Base-by-base conservation (phyloP, 345 rosid species). In the Salix exigua region DNA sequence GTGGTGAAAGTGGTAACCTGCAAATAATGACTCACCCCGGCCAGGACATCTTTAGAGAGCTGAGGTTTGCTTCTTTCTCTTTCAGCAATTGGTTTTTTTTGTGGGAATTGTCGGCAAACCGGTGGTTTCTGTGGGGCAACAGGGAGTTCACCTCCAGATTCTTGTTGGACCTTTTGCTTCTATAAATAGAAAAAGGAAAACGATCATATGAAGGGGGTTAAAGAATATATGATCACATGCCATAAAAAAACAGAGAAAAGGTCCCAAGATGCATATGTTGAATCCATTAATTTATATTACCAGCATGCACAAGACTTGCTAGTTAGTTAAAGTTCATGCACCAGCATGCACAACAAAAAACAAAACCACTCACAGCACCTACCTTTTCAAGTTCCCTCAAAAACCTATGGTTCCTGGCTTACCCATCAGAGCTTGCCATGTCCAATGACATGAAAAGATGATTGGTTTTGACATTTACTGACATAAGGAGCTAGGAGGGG, bases 151-250 rank as follows among this genome's bases (percentile, higher is more conserved):
- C 81, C 67, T 61, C 74, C 86, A 0, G 91, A 79, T 42, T 83
- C 94, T 69, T 84, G 78, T 72, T 77, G 88, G 72, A 80, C 81
- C 83, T 90, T 90, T 66, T 84, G 97, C 84, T 92, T 91, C 99
- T 94, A 88, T 74, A 13, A 82, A 81, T n/a, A 19, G 55, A 73
- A 35, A 35, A 28, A n/a, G 23, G 28, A 46, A 35, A 64, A 33
- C 16, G 21, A 79, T 44, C 26, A 30, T 12, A 58, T 28, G 4
- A 28, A 11, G 38, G 18, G 16, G 17, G 19, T 30, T 16, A 4
- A 1, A 28, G 17, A 33, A 16, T 35, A 37, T 26, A 66, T 17
- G 28, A 55, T 44, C 50, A 0, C 5, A 13, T 44, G 50, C 16
- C 16, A 44, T 12, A 13, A 13, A 44, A 44, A 44, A 40, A 12